A percentile compares a stretch with the other conserved stretches of the same genome.
Conservation (phyloP, 345 rosid species). For the Chamaenerion angustifolium region DNA sequence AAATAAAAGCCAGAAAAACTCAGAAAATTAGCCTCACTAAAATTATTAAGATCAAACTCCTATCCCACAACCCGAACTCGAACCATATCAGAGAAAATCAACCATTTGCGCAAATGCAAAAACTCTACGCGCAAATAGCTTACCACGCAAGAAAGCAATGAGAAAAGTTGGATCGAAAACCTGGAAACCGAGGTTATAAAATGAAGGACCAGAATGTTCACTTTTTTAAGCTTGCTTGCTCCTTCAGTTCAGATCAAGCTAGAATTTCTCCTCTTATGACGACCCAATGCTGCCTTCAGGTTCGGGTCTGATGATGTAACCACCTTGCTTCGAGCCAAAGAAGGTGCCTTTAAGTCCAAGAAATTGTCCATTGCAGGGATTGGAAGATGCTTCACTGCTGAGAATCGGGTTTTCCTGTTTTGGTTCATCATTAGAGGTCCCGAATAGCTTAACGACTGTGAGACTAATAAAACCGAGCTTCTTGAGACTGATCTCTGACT, state of each 20-base stretch:
- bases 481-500: constrained; percentile 24
- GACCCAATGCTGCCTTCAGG: constrained; percentile 34
- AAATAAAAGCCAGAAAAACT: too few relatives aligned
- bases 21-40: too few relatives aligned
- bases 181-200: not conserved
- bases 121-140: not conserved
- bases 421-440: constrained; percentile 46
- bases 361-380: constrained; percentile 32
- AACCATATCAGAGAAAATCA: not conserved
- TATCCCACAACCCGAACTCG: not conserved
- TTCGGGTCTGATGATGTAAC: constrained; percentile 60
- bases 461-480: constrained; percentile 30
- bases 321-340: constrained; percentile 35
- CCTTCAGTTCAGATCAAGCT: constrained; percentile 20
- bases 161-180: not conserved
- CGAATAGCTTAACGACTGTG: constrained; percentile 51
- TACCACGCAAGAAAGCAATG: not conserved
- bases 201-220: not conserved
- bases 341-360: constrained; percentile 19
- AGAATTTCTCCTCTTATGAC: constrained; percentile 69
- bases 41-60: too few relatives aligned
- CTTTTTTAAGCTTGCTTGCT: constrained; percentile 9
- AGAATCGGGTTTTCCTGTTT: constrained; percentile 25
- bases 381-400: constrained; percentile 15
- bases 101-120: not conserved